Evolutionary conservation across 441 rosid species (phyloP).

Genomic region (Pelargonium citronellum): DNA sequence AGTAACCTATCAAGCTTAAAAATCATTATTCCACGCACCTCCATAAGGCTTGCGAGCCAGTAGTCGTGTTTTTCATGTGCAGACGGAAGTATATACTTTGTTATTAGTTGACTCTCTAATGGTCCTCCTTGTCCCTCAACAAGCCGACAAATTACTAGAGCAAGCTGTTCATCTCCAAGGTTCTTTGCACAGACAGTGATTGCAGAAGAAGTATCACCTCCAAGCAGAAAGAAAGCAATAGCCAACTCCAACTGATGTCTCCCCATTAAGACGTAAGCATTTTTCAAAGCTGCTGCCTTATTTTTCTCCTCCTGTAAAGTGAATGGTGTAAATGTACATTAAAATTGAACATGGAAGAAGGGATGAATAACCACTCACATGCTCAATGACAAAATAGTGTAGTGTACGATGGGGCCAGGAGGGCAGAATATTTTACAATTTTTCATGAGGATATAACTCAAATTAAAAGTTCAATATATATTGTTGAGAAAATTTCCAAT

Average conservation of each 20-base stretch:
- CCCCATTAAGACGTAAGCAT: conserved; percentile 95
- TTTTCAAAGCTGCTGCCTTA: conserved; percentile 91
- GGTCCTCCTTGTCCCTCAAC: conserved; percentile 76
- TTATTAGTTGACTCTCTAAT: conserved; percentile 57
- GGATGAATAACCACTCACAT: background rate
- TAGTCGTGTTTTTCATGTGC: conserved; percentile 64
- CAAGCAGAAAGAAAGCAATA: conserved; percentile 86
- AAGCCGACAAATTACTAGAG: conserved; percentile 82
- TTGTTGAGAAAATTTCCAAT: no score
- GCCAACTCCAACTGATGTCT: conserved; percentile 93
- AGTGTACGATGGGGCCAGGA: background rate
- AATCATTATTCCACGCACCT: conserved; percentile 46
- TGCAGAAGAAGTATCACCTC: conserved; percentile 90
- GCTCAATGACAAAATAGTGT: background rate
- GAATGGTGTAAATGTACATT: conserved; percentile 18
- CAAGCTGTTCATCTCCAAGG: conserved; percentile 92
- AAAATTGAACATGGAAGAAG: background rate
- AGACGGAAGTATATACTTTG: conserved; percentile 68
- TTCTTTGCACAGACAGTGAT: conserved; percentile 79
- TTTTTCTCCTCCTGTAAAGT: conserved; percentile 77
- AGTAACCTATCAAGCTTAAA: conserved; percentile 18
- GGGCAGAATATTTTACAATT: background rate
- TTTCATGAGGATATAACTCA: no score
- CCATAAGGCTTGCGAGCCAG: conserved; percentile 83
- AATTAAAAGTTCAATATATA: no score